Evolutionary conservation across 2,329 filamentous ascomycete species (phyloP).

Genomic region (Aspergillus glaucus): DNA sequence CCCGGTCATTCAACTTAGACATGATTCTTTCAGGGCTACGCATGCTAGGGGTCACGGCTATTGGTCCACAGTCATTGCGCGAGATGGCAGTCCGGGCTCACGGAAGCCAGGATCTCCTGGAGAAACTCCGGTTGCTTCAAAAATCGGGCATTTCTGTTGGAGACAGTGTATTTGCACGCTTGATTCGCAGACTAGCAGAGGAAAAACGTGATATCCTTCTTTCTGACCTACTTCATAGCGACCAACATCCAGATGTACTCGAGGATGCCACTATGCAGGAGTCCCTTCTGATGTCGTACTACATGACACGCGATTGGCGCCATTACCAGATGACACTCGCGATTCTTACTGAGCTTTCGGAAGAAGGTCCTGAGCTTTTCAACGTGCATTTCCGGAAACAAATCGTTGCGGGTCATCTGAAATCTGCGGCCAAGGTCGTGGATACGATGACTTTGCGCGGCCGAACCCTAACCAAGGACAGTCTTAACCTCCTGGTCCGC

Average conservation of each 20-base stretch:
- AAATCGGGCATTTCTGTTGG: slow-evolving; percentile 58
- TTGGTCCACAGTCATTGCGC: slow-evolving; percentile 71
- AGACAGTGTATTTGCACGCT: slow-evolving; percentile 57
- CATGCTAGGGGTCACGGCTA: slow-evolving; percentile 62
- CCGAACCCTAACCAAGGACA: slow-evolving; percentile 38
- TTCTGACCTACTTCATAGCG: slow-evolving; percentile 49
- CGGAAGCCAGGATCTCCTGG: slow-evolving; percentile 50
- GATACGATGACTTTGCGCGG: slow-evolving; percentile 46
- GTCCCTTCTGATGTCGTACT: slow-evolving; percentile 47
- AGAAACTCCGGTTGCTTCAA: slow-evolving; percentile 56
- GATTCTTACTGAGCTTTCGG: slow-evolving; percentile 40
- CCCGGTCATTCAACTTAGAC: slow-evolving; percentile 65
- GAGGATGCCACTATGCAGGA: slow-evolving; percentile 52
- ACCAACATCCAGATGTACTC: slow-evolving; percentile 60
- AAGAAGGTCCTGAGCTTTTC: slow-evolving; percentile 24
- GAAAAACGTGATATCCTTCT: slow-evolving; percentile 50
- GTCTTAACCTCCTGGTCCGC: slow-evolving; percentile 39
- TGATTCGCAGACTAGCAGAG: slow-evolving; percentile 59
- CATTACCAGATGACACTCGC: slow-evolving; percentile 52
- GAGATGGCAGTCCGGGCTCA: slow-evolving; percentile 65
- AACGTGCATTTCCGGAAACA: slow-evolving; percentile 38
- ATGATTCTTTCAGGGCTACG: slow-evolving; percentile 63
- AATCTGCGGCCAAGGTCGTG: slow-evolving; percentile 27
- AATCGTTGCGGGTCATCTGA: slow-evolving; percentile 26
- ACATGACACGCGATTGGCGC: slow-evolving; percentile 45